Conservation (phyloP, 495 filamentous ascomycete genomes). For the Neurospora sp. region DNA sequence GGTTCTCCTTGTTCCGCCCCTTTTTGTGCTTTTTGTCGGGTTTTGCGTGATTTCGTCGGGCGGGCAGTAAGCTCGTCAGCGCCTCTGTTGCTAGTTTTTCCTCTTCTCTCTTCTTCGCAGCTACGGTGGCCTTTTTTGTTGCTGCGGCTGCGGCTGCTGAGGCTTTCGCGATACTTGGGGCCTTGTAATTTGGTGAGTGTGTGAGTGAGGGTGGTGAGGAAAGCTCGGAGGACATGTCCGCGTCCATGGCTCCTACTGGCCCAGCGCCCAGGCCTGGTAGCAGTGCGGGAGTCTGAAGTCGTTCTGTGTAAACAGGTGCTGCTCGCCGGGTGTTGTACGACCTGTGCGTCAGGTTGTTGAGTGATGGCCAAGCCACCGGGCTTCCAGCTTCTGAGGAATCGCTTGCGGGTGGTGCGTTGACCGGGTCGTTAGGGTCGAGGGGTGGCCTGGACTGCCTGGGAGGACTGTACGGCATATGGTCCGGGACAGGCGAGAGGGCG, state of each 20-base stretch:
- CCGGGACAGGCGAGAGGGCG: background rate
- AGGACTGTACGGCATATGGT: conserved; percentile 3
- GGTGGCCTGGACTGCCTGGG: conserved; percentile 9
- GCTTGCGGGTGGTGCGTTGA: conserved; percentile 36
- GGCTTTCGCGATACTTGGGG: conserved; percentile 8
- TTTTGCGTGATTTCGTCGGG: conserved; percentile 16
- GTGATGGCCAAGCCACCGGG: conserved; percentile 29
- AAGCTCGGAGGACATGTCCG: conserved; percentile 26
- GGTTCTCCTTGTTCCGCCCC: conserved; percentile 13
- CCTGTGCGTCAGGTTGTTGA: conserved; percentile 28
- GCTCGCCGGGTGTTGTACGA: conserved; percentile 17
- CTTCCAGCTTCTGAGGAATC: conserved; percentile 25
- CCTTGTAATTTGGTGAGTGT: conserved; percentile 37
- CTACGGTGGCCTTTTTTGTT: conserved; percentile 13
- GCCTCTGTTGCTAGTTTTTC: conserved; percentile 33
- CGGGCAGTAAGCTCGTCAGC: conserved; percentile 32
- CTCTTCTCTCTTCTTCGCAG: conserved; percentile 10
- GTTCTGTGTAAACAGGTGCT: conserved; percentile 7
- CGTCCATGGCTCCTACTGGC: conserved; percentile 1
- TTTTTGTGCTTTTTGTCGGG: conserved; percentile 4
- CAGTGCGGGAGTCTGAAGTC: conserved; percentile 18
- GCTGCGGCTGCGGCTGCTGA: conserved; percentile 6
- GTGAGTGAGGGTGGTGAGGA: conserved; percentile 43
- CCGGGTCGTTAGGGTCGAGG: conserved; percentile 24
- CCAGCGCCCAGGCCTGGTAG: background rate